Evolutionary conservation across 805 yeast species (phyloP).

Genomic region (Starmerella etchellsii): DNA sequence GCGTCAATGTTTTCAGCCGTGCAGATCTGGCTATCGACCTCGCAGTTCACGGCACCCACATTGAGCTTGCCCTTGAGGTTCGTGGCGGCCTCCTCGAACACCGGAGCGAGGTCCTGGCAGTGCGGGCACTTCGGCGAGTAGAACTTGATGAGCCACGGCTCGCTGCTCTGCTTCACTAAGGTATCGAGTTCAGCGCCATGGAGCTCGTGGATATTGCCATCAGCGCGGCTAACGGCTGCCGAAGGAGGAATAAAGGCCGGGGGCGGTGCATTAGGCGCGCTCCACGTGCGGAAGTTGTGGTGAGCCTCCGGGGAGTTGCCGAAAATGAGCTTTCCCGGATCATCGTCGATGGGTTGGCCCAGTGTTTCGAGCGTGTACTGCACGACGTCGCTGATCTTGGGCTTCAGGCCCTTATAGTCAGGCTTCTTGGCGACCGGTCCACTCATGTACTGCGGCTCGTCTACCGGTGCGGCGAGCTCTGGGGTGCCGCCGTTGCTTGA

Average conservation of each 20-base stretch:
- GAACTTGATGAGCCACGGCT: slow-evolving; percentile 33
- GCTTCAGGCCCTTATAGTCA: slow-evolving; percentile 2
- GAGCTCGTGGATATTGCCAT: slow-evolving; percentile 27
- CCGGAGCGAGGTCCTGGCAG: slow-evolving; percentile 28
- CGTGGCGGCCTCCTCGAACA: slow-evolving; percentile 29
- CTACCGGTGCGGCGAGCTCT: slow-evolving; percentile 7
- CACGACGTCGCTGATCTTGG: slow-evolving; percentile 15
- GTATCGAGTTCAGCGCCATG: slow-evolving; percentile 22
- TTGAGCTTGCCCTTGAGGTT: slow-evolving; percentile 26
- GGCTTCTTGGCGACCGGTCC: slow-evolving; percentile 13
- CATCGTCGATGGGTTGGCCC: slow-evolving; percentile 16
- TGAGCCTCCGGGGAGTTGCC: slow-evolving; percentile 16
- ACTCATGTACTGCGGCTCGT: slow-evolving; percentile 11
- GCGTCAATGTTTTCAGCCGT: slow-evolving; percentile 23
- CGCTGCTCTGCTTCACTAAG: slow-evolving; percentile 22
- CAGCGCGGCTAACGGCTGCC: slow-evolving; percentile 14
- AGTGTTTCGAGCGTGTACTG: slow-evolving; percentile 13
- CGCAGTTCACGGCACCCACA: slow-evolving; percentile 33
- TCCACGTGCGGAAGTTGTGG: slow-evolving; percentile 18
- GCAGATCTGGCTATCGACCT: slow-evolving; percentile 26
- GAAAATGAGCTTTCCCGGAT: slow-evolving; percentile 16
- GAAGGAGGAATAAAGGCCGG: slow-evolving; percentile 11
- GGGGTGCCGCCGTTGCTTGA: not conserved
- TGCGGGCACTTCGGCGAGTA: slow-evolving; percentile 32
- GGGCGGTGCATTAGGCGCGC: slow-evolving; percentile 18